Percentiles rank a stretch among this genome's conserved stretches.
These are phyloP conservation scores for Talaromyces sp. DNA, from an alignment of 2,329 filamentous ascomycete genomes.

Conservation along the genomic window DNA sequence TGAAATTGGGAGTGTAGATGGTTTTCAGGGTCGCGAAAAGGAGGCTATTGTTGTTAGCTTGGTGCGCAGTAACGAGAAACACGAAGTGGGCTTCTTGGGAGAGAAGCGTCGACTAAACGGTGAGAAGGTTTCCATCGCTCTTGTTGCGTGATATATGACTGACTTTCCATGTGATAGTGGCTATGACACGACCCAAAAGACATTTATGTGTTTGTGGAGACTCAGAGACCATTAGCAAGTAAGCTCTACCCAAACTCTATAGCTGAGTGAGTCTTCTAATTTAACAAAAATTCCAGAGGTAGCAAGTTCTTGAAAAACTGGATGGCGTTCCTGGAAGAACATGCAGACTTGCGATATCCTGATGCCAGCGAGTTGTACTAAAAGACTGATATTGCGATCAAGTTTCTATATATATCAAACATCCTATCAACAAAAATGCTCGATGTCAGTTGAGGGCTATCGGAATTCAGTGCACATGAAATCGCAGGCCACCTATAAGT, in stretches of 20 bases:
- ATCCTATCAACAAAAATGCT: too few relatives aligned
- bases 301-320: constrained; percentile 80
- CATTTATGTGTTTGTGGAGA: constrained; percentile 90
- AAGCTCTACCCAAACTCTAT: constrained; percentile 42
- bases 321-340: constrained; percentile 87
- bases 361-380: constrained; percentile 48
- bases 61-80: constrained; percentile 83
- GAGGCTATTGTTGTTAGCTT: constrained; percentile 90
- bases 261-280: neutral
- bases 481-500: too few relatives aligned
- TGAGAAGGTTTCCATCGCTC: constrained; percentile 45
- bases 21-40: constrained; percentile 95
- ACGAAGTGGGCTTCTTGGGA: constrained; percentile 86
- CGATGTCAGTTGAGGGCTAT: too few relatives aligned
- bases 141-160: neutral
- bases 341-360: constrained; percentile 86
- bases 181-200: constrained; percentile 91
- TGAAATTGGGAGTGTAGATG: constrained; percentile 94
- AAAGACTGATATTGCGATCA: too few relatives aligned
- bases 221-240: constrained; percentile 87
- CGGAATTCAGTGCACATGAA: too few relatives aligned
- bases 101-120: constrained; percentile 92
- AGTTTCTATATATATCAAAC: neutral
- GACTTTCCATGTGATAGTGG: constrained; percentile 56
- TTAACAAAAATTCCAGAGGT: constrained; percentile 55